phyloP scores from a whole-genome alignment of 2,329 filamentous ascomycete species.

The Neonectria coccinea region DNA sequence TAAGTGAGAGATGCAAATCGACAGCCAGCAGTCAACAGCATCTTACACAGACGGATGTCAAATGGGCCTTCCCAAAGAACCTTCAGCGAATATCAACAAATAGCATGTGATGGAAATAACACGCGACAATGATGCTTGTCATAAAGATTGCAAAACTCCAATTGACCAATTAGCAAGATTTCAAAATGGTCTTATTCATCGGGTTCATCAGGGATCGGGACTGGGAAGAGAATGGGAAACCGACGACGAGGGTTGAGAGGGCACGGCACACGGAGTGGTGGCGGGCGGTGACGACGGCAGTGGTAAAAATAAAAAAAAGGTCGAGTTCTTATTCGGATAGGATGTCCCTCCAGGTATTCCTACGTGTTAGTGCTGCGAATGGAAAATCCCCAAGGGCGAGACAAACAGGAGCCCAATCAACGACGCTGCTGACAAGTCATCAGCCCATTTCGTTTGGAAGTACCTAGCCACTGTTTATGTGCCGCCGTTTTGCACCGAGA shows the following conservation, averaged over 20 bases:
- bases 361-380: background rate
- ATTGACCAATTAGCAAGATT: constrained; percentile 42
- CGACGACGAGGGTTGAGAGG: constrained; percentile 25
- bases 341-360: background rate
- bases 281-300: constrained; percentile 21
- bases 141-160: constrained; percentile 9
- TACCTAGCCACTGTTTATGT: constrained; percentile 1
- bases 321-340: constrained; percentile 46
- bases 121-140: constrained; percentile 10
- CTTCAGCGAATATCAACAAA: background rate
- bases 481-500: constrained; percentile 13
- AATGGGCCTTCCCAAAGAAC: background rate
- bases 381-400: background rate
- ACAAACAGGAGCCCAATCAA: constrained; percentile 29
- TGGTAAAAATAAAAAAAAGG: background rate
- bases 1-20: constrained; percentile 6
- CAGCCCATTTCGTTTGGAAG: constrained; percentile 36
- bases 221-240: constrained; percentile 41
- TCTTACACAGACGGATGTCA: background rate
- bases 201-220: constrained; percentile 39
- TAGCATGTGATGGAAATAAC: constrained; percentile 16
- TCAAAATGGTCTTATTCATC: constrained; percentile 45
- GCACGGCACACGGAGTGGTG: constrained; percentile 29
- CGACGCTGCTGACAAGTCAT: constrained; percentile 32
- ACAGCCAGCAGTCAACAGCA: background rate